A percentile compares a stretch with the other conserved stretches of the same genome.
phyloP scores from a whole-genome alignment of 352 stramenopile species.

The Pythium guiyangense region DNA sequence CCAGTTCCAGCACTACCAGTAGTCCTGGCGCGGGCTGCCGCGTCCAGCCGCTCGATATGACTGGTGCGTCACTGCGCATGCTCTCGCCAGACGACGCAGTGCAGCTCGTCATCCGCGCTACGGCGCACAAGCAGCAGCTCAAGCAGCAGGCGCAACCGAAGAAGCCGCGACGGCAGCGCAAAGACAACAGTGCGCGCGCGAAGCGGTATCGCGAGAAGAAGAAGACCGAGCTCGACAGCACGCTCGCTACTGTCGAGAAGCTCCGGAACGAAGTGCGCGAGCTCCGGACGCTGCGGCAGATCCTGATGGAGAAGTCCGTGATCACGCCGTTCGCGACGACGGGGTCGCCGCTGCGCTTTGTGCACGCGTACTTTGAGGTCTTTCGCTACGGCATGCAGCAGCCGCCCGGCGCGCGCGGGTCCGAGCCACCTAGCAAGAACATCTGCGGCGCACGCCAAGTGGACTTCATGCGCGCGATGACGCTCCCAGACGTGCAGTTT shows the following conservation, averaged over 20 bases:
- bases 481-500: conserved; percentile 11
- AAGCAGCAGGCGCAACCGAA: neutral
- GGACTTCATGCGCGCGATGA: conserved; percentile 9
- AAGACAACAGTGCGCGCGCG: conserved; percentile 14
- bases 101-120: no score
- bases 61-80: no score
- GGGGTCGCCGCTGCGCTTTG: conserved; percentile 11
- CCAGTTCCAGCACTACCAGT: no score
- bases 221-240: conserved; percentile 7
- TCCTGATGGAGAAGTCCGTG: conserved; percentile 9
- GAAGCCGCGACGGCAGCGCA: conserved; percentile 7
- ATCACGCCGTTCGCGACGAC: conserved; percentile 4
- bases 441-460: conserved; percentile 7
- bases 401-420: neutral
- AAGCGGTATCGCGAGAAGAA: conserved; percentile 17
- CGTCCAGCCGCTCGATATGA: no score
- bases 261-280: conserved; percentile 10
- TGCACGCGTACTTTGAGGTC: conserved; percentile 19
- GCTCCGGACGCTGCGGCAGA: conserved; percentile 6
- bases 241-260: conserved; percentile 4
- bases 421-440: neutral
- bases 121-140: no score
- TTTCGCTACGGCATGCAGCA: conserved; percentile 15
- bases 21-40: no score
- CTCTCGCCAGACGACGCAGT: no score